These are phyloP conservation scores for Lantana camara DNA, from an alignment of 257 asterid genomes.

Conservation along the genomic window DNA sequence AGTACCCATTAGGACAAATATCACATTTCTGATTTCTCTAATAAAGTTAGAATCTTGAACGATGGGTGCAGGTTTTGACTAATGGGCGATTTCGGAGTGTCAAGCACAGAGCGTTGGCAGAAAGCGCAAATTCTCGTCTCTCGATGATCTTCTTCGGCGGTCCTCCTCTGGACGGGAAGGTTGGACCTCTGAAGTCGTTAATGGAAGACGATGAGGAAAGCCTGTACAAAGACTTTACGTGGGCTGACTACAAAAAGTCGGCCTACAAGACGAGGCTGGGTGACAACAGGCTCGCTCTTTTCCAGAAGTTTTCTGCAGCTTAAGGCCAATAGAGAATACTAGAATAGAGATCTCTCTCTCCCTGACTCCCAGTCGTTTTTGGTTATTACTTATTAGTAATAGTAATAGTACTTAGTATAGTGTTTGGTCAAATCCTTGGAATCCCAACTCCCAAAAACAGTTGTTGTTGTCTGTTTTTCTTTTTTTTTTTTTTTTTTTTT, in stretches of 20 bases:
- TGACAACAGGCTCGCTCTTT: conserved; percentile 51
- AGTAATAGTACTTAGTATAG: no score
- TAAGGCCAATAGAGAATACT: conserved; percentile 14
- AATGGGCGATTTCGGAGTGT: conserved; percentile 66
- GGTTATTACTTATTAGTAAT: no score
- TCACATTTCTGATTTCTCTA: no score
- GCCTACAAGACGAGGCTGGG: conserved; percentile 64
- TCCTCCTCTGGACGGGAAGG: conserved; percentile 52
- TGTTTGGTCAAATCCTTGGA: conserved; percentile 27
- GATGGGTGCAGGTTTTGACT: conserved; percentile 51
- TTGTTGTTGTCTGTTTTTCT: no score
- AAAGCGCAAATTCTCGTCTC: conserved; percentile 37
- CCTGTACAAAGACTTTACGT: conserved; percentile 67
- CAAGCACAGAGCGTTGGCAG: conserved; percentile 64
- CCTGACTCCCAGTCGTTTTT: background rate
- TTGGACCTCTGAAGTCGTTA: conserved; percentile 39
- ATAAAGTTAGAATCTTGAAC: background rate
- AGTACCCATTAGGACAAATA: no score
- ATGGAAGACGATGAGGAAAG: conserved; percentile 63
- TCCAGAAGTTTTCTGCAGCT: conserved; percentile 39
- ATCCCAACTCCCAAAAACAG: conserved; percentile 21
- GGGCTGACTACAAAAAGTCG: conserved; percentile 67
- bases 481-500: no score
- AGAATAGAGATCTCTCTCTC: background rate
- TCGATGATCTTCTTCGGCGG: conserved; percentile 80